Conservation (phyloP, 768 basidiomycete species). For the Rhizopogon rudus region DNA sequence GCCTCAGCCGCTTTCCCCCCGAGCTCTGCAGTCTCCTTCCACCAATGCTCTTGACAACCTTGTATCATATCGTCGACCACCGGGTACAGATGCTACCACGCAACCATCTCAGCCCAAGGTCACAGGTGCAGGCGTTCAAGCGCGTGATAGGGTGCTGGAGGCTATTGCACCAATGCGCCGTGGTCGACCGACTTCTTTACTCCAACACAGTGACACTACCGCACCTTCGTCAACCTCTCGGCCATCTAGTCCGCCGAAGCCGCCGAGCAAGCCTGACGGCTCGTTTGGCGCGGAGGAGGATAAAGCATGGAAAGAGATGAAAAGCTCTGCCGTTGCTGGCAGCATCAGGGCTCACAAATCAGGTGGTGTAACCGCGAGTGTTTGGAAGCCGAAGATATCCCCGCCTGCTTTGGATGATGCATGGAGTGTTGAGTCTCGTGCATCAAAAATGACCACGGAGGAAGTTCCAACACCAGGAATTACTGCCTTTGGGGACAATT, state of each 20-base stretch:
- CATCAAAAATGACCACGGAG: constrained; percentile 18
- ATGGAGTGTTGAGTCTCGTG: constrained; percentile 34
- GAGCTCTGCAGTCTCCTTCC: constrained; percentile 26
- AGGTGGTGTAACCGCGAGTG: constrained; percentile 14
- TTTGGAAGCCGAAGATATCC: constrained; percentile 25
- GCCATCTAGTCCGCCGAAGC: constrained; percentile 17
- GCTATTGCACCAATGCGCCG: constrained; percentile 77
- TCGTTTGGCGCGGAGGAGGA: constrained; percentile 40
- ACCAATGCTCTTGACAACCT: constrained; percentile 31
- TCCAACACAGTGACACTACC: constrained; percentile 24
- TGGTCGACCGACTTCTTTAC: constrained; percentile 48
- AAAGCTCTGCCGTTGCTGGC: constrained; percentile 12
- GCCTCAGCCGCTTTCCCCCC: constrained; percentile 42
- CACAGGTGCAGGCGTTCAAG: constrained; percentile 53
- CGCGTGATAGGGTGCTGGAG: constrained; percentile 73
- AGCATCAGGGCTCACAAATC: constrained; percentile 19
- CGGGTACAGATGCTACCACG: constrained; percentile 12
- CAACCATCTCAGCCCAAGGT: constrained; percentile 18
- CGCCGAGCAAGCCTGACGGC: not conserved
- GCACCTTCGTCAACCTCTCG: constrained; percentile 30
- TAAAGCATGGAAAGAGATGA: constrained; percentile 42
- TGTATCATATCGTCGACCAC: constrained; percentile 29
- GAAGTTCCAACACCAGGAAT: constrained; percentile 17
- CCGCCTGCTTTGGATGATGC: constrained; percentile 26
- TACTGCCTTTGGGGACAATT: constrained; percentile 65